Evolutionary conservation across 1,284 basidiomycete genomes (phyloP).

Genomic region (Naganishia cerealis): DNA sequence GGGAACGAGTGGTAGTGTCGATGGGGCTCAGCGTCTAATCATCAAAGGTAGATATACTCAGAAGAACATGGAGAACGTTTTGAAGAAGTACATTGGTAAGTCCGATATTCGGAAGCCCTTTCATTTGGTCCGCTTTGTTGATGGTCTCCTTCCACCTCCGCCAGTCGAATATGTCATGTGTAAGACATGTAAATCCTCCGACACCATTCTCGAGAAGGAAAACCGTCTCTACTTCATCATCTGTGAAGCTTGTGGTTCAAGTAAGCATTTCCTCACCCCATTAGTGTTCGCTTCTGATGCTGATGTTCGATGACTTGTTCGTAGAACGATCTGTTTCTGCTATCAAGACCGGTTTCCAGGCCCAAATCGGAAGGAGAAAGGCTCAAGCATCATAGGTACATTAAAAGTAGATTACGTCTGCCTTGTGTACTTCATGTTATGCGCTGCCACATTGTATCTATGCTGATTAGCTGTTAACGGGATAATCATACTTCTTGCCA

Average conservation of each 20-base stretch:
- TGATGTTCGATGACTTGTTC: not conserved
- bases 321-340: conserved; percentile 77
- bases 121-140: not conserved
- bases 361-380: conserved; percentile 74
- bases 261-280: not conserved
- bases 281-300: not conserved
- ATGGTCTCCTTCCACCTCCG: not conserved
- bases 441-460: conserved; percentile 16
- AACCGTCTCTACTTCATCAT: conserved; percentile 99
- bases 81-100: conserved; percentile 92
- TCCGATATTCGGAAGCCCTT: conserved; percentile 33
- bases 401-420: not conserved
- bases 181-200: conserved; percentile 98
- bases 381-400: conserved; percentile 14
- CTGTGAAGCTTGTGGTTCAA: conserved; percentile 87
- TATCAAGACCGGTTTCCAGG: conserved; percentile 99
- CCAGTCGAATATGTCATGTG: conserved; percentile 98
- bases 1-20: conserved; percentile 95
- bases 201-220: conserved; percentile 93
- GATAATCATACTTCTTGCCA: not conserved
- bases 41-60: conserved; percentile 98
- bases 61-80: conserved; percentile 96
- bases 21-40: conserved; percentile 86
- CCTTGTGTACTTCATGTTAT: conserved; percentile 9
- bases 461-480: conserved; percentile 12